Evolutionary conservation across 164 flowering plant species (phyloP).

Genomic region (Nymphaea thermarum): DNA sequence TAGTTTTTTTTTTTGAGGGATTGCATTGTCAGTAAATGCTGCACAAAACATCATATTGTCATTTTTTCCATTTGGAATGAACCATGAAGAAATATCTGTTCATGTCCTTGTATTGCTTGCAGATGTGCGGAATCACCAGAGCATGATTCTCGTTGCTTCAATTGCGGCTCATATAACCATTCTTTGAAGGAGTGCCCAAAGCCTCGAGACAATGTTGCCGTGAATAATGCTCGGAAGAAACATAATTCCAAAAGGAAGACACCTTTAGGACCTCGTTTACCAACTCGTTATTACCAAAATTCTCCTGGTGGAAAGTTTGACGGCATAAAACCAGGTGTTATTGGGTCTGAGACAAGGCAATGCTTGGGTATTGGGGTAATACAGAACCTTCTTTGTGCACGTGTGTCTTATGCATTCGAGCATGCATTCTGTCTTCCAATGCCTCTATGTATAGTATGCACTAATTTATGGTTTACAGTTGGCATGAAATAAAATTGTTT

Average conservation of each 20-base stretch:
- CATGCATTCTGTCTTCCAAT: no score
- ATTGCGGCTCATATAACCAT: slow-evolving; percentile 88
- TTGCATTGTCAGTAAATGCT: no score
- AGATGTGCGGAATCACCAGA: slow-evolving; percentile 48
- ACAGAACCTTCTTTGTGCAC: not conserved
- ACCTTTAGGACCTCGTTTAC: slow-evolving; percentile 34
- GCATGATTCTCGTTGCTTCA: slow-evolving; percentile 71
- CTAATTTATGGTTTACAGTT: no score
- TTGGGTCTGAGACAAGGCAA: slow-evolving; percentile 62
- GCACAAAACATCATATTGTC: no score
- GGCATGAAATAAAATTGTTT: no score
- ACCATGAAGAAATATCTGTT: not conserved
- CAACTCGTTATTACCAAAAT: slow-evolving; percentile 70
- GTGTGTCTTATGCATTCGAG: no score
- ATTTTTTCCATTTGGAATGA: no score
- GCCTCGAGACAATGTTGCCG: slow-evolving; percentile 83
- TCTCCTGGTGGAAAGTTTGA: slow-evolving; percentile 85
- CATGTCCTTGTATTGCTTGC: not conserved
- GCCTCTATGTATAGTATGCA: no score
- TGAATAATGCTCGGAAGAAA: slow-evolving; percentile 71
- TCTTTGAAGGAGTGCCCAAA: slow-evolving; percentile 84
- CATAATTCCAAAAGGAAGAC: slow-evolving; percentile 47
- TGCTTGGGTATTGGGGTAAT: slow-evolving; percentile 83
- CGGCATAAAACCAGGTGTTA: slow-evolving; percentile 73
- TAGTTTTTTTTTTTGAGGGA: no score